These are phyloP conservation scores for Chloropicon primus DNA, from an alignment of 139 green algal species.

Conservation along the genomic window DNA sequence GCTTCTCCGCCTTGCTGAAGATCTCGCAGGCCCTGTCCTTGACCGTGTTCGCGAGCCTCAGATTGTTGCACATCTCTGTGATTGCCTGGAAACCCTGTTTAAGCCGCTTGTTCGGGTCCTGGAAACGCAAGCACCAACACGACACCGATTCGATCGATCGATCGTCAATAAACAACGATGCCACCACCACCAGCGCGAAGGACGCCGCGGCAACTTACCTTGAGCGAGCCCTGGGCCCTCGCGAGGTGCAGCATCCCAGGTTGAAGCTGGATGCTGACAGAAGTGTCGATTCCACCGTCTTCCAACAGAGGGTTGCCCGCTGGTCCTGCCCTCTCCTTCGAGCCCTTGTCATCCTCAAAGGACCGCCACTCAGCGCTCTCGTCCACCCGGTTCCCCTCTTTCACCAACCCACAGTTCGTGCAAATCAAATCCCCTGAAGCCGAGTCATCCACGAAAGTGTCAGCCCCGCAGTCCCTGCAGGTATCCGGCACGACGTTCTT, in stretches of 20 bases:
- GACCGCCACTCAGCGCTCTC: not conserved
- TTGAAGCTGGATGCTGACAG: not conserved
- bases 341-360: not conserved
- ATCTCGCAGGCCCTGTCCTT: not conserved
- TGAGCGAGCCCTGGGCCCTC: not conserved
- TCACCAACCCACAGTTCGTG: not conserved
- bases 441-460: not conserved
- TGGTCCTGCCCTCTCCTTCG: not conserved
- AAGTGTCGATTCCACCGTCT: not conserved
- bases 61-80: not conserved
- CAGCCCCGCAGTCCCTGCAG: too few species aligned
- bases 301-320: not conserved
- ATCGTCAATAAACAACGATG: too few species aligned
- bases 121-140: too few species aligned
- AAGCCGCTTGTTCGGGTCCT: not conserved
- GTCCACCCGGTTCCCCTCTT: not conserved
- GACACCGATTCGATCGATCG: too few species aligned
- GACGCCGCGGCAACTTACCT: not conserved
- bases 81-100: not conserved
- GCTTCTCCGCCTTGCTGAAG: not conserved
- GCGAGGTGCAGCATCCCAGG: not conserved
- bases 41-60: not conserved
- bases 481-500: too few species aligned
- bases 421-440: not conserved
- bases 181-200: too few species aligned